These are phyloP conservation scores for Graphiopsis chlorocephala DNA, from an alignment of 2,329 filamentous ascomycete genomes.

Conservation along the genomic window DNA sequence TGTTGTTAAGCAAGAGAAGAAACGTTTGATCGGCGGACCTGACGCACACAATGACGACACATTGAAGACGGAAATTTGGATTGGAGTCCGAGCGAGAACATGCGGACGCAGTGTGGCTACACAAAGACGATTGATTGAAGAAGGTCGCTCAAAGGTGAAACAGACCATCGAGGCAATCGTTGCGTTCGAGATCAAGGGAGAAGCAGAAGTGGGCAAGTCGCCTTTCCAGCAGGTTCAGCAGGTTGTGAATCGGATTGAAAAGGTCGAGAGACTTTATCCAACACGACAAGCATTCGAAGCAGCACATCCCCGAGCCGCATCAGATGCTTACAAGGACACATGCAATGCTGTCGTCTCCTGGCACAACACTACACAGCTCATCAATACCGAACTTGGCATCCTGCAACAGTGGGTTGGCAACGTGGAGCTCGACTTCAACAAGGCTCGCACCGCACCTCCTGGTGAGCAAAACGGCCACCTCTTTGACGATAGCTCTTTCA, in stretches of 20 bases:
- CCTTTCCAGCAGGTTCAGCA: conserved; percentile 86
- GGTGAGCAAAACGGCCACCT: conserved; percentile 63
- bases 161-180: conserved; percentile 81
- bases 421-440: conserved; percentile 85
- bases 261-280: conserved; percentile 80
- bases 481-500: conserved; percentile 85
- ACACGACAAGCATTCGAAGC: conserved; percentile 71
- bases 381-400: conserved; percentile 89
- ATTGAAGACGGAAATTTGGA: conserved; percentile 72
- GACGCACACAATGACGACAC: conserved; percentile 71
- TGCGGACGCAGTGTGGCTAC: conserved; percentile 81
- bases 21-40: conserved; percentile 78
- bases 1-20: conserved; percentile 97
- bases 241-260: conserved; percentile 85
- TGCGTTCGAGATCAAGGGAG: conserved; percentile 89
- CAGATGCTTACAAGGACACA: conserved; percentile 73
- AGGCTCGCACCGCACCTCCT: conserved; percentile 66
- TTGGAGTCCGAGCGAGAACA: conserved; percentile 78
- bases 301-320: conserved; percentile 74
- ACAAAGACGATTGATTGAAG: conserved; percentile 84
- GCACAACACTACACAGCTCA: conserved; percentile 95
- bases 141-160: conserved; percentile 71
- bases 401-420: conserved; percentile 97
- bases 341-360: conserved; percentile 89
- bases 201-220: conserved; percentile 85